phyloP scores from a whole-genome alignment of 306 rosid genomes.

The Mimosa pudica region DNA sequence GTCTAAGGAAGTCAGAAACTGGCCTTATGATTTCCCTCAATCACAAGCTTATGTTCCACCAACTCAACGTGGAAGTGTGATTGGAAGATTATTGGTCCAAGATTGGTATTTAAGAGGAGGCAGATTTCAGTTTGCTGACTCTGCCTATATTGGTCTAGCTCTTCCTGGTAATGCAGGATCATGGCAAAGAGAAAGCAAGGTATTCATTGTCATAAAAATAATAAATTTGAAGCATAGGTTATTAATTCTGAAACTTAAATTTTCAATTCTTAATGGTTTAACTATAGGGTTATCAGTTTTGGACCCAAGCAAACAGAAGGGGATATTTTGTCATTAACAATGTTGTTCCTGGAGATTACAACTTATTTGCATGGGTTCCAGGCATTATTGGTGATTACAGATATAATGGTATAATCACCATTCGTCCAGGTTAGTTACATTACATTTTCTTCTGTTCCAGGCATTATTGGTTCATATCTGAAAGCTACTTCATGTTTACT shows the following conservation, averaged over 20 bases:
- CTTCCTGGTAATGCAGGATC: slow-evolving; percentile 74
- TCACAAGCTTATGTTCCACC: slow-evolving; percentile 55
- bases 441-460: not conserved
- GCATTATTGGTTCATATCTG: not conserved
- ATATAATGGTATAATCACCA: slow-evolving; percentile 46
- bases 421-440: slow-evolving; percentile 45
- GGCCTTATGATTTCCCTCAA: slow-evolving; percentile 76
- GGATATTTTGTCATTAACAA: slow-evolving; percentile 64
- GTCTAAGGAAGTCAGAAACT: slow-evolving; percentile 51
- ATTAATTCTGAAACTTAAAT: slow-evolving; percentile 70
- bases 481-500: not conserved
- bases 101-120: slow-evolving; percentile 58
- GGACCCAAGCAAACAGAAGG: slow-evolving; percentile 59
- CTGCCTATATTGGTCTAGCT: slow-evolving; percentile 74
- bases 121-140: slow-evolving; percentile 34
- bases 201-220: slow-evolving; percentile 10
- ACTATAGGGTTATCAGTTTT: slow-evolving; percentile 83
- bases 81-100: slow-evolving; percentile 58
- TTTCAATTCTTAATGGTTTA: not conserved
- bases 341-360: slow-evolving; percentile 73
- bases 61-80: slow-evolving; percentile 56
- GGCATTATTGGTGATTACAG: slow-evolving; percentile 81
- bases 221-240: slow-evolving; percentile 26
- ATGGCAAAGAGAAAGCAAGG: slow-evolving; percentile 89
- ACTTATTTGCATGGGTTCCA: slow-evolving; percentile 79